Conservation (phyloP, 805 yeast species). For the Tanozyma kutaoensis region DNA sequence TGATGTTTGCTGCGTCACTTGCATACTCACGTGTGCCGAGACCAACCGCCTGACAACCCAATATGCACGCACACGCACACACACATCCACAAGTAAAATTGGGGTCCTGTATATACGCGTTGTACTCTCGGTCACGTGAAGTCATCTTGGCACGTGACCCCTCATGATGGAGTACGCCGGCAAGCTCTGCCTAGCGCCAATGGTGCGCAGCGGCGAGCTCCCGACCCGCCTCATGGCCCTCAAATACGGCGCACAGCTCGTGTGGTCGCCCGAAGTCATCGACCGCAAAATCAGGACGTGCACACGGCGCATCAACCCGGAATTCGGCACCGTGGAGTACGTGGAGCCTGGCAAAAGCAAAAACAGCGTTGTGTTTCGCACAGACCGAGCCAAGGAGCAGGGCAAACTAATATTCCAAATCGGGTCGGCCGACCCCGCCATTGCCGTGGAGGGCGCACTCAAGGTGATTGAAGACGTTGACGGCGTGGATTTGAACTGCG, state of each 20-base stretch:
- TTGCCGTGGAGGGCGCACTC: conserved; percentile 82
- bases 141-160: too few relatives aligned
- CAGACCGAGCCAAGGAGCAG: conserved; percentile 49
- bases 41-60: too few relatives aligned
- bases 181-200: conserved; percentile 82
- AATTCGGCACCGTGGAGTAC: conserved; percentile 49
- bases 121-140: too few relatives aligned
- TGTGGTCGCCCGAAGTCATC: conserved; percentile 89
- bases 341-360: conserved; percentile 14
- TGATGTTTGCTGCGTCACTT: too few relatives aligned
- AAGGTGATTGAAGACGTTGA: conserved; percentile 76
- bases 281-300: conserved; percentile 75
- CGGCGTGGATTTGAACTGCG: conserved; percentile 90
- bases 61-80: too few relatives aligned
- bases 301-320: conserved; percentile 44
- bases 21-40: too few relatives aligned
- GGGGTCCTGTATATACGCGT: too few relatives aligned
- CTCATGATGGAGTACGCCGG: conserved; percentile 59
- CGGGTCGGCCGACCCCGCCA: conserved; percentile 73
- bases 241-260: conserved; percentile 82
- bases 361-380: conserved; percentile 58
- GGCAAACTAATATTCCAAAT: conserved; percentile 72
- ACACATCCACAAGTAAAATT: too few relatives aligned
- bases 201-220: conserved; percentile 93
- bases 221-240: conserved; percentile 78